These are phyloP conservation scores for Neurospora sp. DNA, from an alignment of 495 filamentous ascomycete species.

Conservation along the genomic window DNA sequence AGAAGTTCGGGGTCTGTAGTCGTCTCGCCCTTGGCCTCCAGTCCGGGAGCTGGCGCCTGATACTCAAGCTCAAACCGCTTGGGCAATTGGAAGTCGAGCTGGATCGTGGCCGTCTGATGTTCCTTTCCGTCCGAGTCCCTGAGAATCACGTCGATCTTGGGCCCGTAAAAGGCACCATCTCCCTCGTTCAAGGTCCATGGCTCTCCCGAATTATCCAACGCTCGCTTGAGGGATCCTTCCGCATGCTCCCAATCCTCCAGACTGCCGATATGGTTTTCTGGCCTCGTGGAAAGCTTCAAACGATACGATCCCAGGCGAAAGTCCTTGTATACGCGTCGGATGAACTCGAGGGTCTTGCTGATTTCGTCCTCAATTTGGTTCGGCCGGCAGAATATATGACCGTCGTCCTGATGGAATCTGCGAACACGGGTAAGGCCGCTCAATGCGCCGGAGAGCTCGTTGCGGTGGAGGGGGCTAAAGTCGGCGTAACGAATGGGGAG, in stretches of 20 bases:
- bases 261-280: slow-evolving; percentile 71
- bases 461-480: slow-evolving; percentile 84
- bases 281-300: slow-evolving; percentile 72
- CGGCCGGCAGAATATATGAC: slow-evolving; percentile 87
- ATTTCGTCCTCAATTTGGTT: slow-evolving; percentile 78
- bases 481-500: slow-evolving; percentile 87
- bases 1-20: slow-evolving; percentile 34
- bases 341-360: slow-evolving; percentile 65
- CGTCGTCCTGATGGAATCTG: slow-evolving; percentile 94
- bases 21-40: slow-evolving; percentile 45
- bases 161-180: slow-evolving; percentile 90
- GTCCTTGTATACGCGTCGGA: slow-evolving; percentile 64
- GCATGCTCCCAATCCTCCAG: slow-evolving; percentile 74
- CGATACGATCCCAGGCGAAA: slow-evolving; percentile 66
- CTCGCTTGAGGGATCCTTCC: slow-evolving; percentile 59
- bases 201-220: slow-evolving; percentile 54
- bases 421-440: slow-evolving; percentile 81
- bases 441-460: slow-evolving; percentile 78
- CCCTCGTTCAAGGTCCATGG: slow-evolving; percentile 66
- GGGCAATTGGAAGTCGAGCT: slow-evolving; percentile 89
- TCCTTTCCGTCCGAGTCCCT: slow-evolving; percentile 77
- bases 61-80: slow-evolving; percentile 73
- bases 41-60: slow-evolving; percentile 61
- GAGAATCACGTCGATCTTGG: slow-evolving; percentile 87
- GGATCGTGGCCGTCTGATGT: slow-evolving; percentile 86